phyloP scores from a whole-genome alignment of 2,329 filamentous ascomycete genomes.

The Trichoderma pleuroti region DNA sequence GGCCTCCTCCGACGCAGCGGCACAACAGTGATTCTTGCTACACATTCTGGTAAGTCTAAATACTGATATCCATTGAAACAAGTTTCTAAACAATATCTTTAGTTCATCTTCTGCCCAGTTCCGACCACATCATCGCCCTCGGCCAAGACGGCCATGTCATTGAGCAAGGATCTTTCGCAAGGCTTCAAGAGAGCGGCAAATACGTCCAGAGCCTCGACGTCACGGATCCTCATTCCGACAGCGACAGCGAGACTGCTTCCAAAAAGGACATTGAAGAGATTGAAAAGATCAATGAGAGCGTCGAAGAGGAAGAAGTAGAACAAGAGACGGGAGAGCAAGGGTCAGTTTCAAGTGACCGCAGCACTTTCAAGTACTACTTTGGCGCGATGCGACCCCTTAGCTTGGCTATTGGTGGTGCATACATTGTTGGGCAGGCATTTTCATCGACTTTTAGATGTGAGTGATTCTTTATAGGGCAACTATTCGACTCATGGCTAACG shows the following conservation, averaged over 20 bases:
- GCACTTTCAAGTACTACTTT: conserved; percentile 31
- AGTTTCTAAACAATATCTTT: not conserved
- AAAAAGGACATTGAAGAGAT: not conserved
- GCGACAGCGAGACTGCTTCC: conserved; percentile 2
- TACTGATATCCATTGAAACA: not conserved
- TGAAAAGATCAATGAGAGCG: not conserved
- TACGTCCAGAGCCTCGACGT: conserved; percentile 39
- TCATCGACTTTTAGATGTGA: conserved; percentile 28
- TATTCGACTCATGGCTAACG: not conserved
- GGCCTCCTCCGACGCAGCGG: conserved; percentile 35
- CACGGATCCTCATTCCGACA: conserved; percentile 23
- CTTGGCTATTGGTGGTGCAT: conserved; percentile 20
- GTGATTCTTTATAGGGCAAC: not conserved
- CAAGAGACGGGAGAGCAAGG: conserved; percentile 1
- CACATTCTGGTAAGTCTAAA: conserved; percentile 29
- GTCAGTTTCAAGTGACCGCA: conserved; percentile 24
- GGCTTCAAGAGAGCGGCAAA: conserved; percentile 34
- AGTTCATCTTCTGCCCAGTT: conserved; percentile 36
- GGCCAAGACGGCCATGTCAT: conserved; percentile 37
- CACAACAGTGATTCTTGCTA: conserved; percentile 33
- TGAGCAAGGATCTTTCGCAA: conserved; percentile 40
- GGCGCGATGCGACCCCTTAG: conserved; percentile 24
- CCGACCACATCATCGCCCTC: conserved; percentile 45
- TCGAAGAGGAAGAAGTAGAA: not conserved
- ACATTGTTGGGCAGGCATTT: conserved; percentile 23